A percentile compares a stretch with the other conserved stretches of the same genome.
Conservation (phyloP, 768 basidiomycete species). For the Omphalotus guepiniiformis region DNA sequence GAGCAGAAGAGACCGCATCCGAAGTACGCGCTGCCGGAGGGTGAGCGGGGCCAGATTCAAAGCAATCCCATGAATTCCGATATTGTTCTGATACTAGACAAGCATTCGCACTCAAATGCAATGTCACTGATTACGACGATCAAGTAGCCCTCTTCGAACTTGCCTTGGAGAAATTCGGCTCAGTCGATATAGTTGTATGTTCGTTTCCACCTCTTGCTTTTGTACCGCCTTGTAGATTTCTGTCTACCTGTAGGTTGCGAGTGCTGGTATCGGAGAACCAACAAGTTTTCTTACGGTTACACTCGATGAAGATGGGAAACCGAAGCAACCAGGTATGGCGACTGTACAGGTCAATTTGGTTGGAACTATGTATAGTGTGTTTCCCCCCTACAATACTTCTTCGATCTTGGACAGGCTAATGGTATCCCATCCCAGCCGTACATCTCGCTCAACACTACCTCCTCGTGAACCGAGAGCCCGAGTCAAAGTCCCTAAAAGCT, state of each 20-base stretch:
- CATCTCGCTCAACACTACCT: slow-evolving; percentile 11
- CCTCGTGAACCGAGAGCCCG: background rate
- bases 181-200: slow-evolving; percentile 9
- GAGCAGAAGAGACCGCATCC: slow-evolving; percentile 13
- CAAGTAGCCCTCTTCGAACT: slow-evolving; percentile 4
- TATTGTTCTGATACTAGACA: slow-evolving; percentile 3
- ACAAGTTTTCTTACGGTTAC: slow-evolving; percentile 2
- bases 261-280: slow-evolving; percentile 16
- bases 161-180: background rate
- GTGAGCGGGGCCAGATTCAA: slow-evolving; percentile 11
- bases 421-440: background rate
- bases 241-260: slow-evolving; percentile 8
- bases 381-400: background rate
- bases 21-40: slow-evolving; percentile 19
- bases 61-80: background rate
- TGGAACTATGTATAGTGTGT: slow-evolving; percentile 24
- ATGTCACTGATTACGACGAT: slow-evolving; percentile 5
- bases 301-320: background rate
- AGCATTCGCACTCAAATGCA: slow-evolving; percentile 3
- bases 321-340: background rate
- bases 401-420: background rate
- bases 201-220: background rate
- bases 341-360: slow-evolving; percentile 26
- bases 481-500: slow-evolving; percentile 16
- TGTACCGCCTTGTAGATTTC: background rate